Conservation (phyloP, 1,139 yeast genomes). For the Scheffersomyces quercinus region DNA sequence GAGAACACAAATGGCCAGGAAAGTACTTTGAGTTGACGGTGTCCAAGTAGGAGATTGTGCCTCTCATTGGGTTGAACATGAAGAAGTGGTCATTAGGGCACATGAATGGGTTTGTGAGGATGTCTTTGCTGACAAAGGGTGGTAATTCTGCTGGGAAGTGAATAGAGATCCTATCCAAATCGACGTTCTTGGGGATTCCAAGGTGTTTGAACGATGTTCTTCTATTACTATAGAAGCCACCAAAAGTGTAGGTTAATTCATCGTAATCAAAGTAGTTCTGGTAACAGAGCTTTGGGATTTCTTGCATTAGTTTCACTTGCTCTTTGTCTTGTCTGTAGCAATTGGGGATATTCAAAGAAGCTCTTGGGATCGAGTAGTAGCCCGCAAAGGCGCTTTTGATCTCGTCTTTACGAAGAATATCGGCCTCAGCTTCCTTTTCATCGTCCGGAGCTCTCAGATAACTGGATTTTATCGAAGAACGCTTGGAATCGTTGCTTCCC, state of each 20-base stretch:
- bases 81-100: constrained; percentile 28
- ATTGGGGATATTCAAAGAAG: constrained; percentile 25
- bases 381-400: constrained; percentile 30
- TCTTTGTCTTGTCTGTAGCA: constrained; percentile 3
- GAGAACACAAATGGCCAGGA: constrained; percentile 33
- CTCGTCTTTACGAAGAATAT: constrained; percentile 14
- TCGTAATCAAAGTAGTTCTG: constrained; percentile 37
- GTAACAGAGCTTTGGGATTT: constrained; percentile 31
- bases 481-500: neutral
- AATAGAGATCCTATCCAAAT: constrained; percentile 34
- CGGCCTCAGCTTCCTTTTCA: constrained; percentile 4
- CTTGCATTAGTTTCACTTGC: constrained; percentile 8
- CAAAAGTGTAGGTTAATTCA: constrained; percentile 38
- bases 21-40: constrained; percentile 17
- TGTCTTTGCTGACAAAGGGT: constrained; percentile 37
- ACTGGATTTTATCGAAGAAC: neutral
- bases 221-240: constrained; percentile 32
- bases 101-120: constrained; percentile 38
- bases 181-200: constrained; percentile 37
- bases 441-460: constrained; percentile 1
- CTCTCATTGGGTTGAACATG: constrained; percentile 33
- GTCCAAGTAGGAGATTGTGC: constrained; percentile 35
- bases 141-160: constrained; percentile 43
- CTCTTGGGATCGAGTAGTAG: constrained; percentile 30
- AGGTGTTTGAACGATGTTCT: constrained; percentile 23